phyloP scores from a whole-genome alignment of 768 basidiomycete species.

The Termitomyces sp. region DNA sequence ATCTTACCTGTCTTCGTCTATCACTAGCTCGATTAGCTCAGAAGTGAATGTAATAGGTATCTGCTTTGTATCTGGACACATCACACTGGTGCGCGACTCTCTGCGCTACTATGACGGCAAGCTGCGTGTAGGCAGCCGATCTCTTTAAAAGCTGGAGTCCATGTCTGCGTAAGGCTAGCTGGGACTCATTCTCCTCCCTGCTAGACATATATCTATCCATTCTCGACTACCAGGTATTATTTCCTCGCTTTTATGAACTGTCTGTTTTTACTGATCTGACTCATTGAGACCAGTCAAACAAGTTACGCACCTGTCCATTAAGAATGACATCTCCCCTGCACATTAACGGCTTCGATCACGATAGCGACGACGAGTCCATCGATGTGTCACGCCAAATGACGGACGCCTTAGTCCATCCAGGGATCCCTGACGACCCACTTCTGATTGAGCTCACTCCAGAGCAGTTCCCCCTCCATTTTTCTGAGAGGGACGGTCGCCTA shows the following conservation, averaged over 20 bases:
- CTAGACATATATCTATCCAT: background rate
- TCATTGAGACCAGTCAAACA: background rate
- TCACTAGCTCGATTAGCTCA: background rate
- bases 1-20: background rate
- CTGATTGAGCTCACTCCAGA: constrained; percentile 40
- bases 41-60: background rate
- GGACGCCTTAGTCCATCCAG: background rate
- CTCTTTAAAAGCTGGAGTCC: background rate
- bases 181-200: background rate
- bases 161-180: background rate
- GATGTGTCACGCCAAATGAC: background rate
- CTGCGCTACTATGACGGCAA: background rate
- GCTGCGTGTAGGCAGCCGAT: background rate
- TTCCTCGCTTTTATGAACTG: background rate
- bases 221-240: background rate
- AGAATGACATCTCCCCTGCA: constrained; percentile 9
- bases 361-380: constrained; percentile 20
- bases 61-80: background rate
- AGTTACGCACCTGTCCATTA: background rate
- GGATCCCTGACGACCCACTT: constrained; percentile 12
- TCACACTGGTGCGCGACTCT: background rate
- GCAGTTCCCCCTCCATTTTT: constrained; percentile 62
- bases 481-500: constrained; percentile 55
- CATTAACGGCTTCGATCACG: constrained; percentile 18
- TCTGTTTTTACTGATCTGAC: background rate